A percentile compares a stretch with the other conserved stretches of the same genome.
Evolutionary conservation across 2,329 filamentous ascomycete species (phyloP).

Genomic region (Penicillium polonicum): DNA sequence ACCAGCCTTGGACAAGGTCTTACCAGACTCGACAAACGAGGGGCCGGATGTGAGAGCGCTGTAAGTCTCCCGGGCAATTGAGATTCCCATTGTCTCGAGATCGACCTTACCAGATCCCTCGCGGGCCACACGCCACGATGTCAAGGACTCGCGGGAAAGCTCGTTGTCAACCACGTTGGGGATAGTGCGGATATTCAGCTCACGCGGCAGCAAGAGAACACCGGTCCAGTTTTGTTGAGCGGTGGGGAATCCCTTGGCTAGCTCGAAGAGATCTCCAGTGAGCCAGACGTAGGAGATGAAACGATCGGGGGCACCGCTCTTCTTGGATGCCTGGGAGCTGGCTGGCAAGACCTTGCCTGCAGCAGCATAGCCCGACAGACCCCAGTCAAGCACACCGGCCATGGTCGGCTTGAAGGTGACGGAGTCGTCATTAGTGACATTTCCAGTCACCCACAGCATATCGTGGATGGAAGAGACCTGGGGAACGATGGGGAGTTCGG

Average conservation of each 20-base stretch:
- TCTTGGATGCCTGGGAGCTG: constrained; percentile 12
- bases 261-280: constrained; percentile 16
- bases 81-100: constrained; percentile 19
- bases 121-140: constrained; percentile 10
- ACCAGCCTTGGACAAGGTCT: constrained; percentile 4
- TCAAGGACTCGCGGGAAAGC: not conserved
- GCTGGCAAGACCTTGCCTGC: constrained; percentile 20
- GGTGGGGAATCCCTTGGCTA: constrained; percentile 13
- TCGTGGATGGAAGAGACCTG: constrained; percentile 19
- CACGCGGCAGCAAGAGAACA: constrained; percentile 15
- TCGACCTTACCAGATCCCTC: not conserved
- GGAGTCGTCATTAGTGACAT: constrained; percentile 5
- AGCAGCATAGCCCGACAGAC: constrained; percentile 17
- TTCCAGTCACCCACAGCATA: constrained; percentile 20
- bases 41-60: constrained; percentile 5
- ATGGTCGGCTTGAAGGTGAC: constrained; percentile 19
- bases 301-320: constrained; percentile 18
- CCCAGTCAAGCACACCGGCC: constrained; percentile 24
- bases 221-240: constrained; percentile 19
- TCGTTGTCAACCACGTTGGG: constrained; percentile 17
- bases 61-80: constrained; percentile 19
- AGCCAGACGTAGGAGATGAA: constrained; percentile 21
- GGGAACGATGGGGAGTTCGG: constrained; percentile 7
- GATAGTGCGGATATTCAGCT: constrained; percentile 12
- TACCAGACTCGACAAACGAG: not conserved